These are phyloP conservation scores for Rhodotorula diobovata DNA, from an alignment of 768 basidiomycete genomes.

Conservation along the genomic window DNA sequence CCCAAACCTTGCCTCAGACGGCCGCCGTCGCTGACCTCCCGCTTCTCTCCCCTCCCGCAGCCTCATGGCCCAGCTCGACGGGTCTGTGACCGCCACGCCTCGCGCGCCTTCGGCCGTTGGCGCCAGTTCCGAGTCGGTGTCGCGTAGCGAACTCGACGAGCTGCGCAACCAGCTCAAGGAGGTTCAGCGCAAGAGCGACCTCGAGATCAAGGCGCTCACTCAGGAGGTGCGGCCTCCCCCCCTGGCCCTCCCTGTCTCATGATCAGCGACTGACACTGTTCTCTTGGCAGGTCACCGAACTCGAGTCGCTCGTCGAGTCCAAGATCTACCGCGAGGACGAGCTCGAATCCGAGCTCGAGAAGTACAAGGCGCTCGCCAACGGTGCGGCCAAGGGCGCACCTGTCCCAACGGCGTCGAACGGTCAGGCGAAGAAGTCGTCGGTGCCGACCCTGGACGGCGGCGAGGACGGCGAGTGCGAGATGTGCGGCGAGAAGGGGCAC, in stretches of 20 bases:
- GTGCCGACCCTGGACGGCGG: slow-evolving; percentile 1
- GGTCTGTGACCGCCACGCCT: neutral
- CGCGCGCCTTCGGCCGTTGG: slow-evolving; percentile 47
- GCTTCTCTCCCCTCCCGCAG: neutral
- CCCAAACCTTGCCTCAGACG: slow-evolving; percentile 46
- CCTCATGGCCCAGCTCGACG: slow-evolving; percentile 32
- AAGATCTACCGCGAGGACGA: slow-evolving; percentile 95
- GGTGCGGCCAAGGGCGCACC: neutral
- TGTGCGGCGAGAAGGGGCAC: slow-evolving; percentile 78
- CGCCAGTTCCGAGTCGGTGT: slow-evolving; percentile 45
- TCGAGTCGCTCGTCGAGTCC: slow-evolving; percentile 87
- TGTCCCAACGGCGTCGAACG: neutral
- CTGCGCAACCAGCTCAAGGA: slow-evolving; percentile 39
- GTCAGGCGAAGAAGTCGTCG: neutral
- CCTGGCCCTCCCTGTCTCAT: neutral
- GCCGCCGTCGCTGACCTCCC: neutral
- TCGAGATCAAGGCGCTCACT: slow-evolving; percentile 64
- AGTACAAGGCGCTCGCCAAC: slow-evolving; percentile 57
- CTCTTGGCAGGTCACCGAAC: slow-evolving; percentile 75
- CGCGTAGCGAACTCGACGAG: slow-evolving; percentile 51
- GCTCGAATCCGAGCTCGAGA: slow-evolving; percentile 76
- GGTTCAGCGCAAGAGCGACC: slow-evolving; percentile 48
- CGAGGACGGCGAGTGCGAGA: slow-evolving; percentile 60
- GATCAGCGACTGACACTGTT: slow-evolving; percentile 50
- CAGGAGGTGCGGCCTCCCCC: slow-evolving; percentile 55